phyloP scores from a whole-genome alignment of 805 yeast genomes.

The Starmerella potacharoeniae region DNA sequence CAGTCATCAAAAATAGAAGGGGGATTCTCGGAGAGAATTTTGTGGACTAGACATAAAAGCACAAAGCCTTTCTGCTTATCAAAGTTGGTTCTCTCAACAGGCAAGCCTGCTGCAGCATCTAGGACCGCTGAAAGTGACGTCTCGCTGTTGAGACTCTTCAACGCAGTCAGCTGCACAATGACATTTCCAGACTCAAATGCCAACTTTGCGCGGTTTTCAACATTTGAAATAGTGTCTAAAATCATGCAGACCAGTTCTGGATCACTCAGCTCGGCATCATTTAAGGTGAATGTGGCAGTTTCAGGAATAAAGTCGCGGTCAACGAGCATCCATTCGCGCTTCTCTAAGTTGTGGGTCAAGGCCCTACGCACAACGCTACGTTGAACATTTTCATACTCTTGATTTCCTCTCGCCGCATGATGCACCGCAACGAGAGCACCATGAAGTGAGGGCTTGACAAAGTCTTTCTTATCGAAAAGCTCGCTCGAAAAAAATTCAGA shows the following conservation, averaged over 20 bases:
- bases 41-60: neutral
- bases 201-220: neutral
- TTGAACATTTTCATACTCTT: constrained; percentile 17
- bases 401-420: neutral
- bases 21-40: neutral
- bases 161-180: neutral
- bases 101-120: neutral
- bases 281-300: neutral
- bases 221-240: neutral
- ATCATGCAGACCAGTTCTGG: neutral
- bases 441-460: constrained; percentile 3
- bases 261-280: neutral
- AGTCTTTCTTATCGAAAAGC: constrained; percentile 2
- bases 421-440: constrained; percentile 20
- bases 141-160: neutral
- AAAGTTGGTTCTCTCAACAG: neutral
- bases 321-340: constrained; percentile 10
- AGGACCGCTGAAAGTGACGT: neutral
- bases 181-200: neutral
- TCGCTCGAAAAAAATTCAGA: neutral
- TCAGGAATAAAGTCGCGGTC: constrained; percentile 8
- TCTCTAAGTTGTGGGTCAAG: neutral
- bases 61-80: neutral
- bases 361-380: constrained; percentile 10
- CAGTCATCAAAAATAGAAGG: neutral